Conservation (phyloP, 441 rosid species). For the Metrosideros polymorpha region DNA sequence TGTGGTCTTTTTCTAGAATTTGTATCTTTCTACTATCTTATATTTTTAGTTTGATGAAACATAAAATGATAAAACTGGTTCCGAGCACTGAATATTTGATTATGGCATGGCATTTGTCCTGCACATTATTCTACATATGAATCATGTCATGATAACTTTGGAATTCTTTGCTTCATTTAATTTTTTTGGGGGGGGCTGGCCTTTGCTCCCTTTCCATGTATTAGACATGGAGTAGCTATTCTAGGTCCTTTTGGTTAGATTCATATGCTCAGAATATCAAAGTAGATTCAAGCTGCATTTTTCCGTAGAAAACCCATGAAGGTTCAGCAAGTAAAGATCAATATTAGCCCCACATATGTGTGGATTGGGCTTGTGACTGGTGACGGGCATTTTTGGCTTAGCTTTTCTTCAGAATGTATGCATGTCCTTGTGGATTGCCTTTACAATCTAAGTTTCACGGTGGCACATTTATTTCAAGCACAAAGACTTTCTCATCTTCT, state of each 20-base stretch:
- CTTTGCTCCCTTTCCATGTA: neutral
- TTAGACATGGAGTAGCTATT: neutral
- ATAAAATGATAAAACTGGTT: neutral
- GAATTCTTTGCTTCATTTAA: neutral
- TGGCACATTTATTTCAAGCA: neutral
- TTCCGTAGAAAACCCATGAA: neutral
- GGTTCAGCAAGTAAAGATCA: neutral
- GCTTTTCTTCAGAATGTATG: neutral
- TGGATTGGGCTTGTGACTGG: neutral
- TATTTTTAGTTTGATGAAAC: neutral
- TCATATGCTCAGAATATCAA: neutral
- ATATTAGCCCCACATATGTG: neutral
- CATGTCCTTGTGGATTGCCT: neutral
- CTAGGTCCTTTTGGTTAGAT: neutral
- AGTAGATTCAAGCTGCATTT: neutral
- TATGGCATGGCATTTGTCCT: neutral
- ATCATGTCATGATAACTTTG: neutral
- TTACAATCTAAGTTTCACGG: neutral
- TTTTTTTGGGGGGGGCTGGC: neutral
- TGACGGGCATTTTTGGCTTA: neutral
- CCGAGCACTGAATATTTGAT: neutral
- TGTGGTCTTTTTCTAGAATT: neutral
- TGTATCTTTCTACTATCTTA: neutral
- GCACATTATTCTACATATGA: neutral
- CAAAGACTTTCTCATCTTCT: neutral